Conservation (phyloP, 768 basidiomycete genomes). For the Holtermannia corniformis region DNA sequence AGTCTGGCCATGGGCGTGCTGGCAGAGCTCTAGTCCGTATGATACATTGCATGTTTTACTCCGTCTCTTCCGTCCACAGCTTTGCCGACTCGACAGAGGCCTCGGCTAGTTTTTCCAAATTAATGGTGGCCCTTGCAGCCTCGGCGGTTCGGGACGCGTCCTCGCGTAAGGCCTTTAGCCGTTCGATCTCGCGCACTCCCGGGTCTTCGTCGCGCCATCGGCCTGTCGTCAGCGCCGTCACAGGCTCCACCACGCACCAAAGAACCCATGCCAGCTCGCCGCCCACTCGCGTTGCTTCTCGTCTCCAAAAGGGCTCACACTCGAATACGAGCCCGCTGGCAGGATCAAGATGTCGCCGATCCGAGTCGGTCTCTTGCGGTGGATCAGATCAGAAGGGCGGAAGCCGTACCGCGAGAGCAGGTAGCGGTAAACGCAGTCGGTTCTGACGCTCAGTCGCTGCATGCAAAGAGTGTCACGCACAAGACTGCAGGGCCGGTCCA, state of each 20-base stretch:
- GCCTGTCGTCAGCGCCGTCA: conserved; percentile 4
- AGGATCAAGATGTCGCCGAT: conserved; percentile 30
- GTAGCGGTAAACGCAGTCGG: conserved; percentile 29
- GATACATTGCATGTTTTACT: not conserved
- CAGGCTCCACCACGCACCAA: conserved; percentile 5
- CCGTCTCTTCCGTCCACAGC: too few species aligned
- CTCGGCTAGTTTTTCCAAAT: too few species aligned
- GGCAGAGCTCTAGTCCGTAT: conserved; percentile 73
- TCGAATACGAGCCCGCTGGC: conserved; percentile 26
- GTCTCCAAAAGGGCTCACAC: conserved; percentile 20
- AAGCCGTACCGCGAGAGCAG: conserved; percentile 31
- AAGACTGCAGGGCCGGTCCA: conserved; percentile 32
- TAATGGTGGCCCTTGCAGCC: too few species aligned
- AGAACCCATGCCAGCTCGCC: conserved; percentile 25
- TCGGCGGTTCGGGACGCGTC: too few species aligned
- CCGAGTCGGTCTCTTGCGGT: conserved; percentile 18
- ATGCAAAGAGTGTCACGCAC: not conserved
- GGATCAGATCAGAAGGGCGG: conserved; percentile 18
- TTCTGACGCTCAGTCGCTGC: conserved; percentile 1
- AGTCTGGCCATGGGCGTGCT: conserved; percentile 89
- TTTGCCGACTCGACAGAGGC: too few species aligned
- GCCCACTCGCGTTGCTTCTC: conserved; percentile 29
- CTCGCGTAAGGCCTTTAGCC: conserved; percentile 21
- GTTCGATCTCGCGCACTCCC: conserved; percentile 18
- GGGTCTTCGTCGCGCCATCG: conserved; percentile 28